Percentiles rank a stretch among this genome's conserved stretches.
Evolutionary conservation across 2,329 filamentous ascomycete genomes (phyloP).

Genomic region (Amphichorda felina): DNA sequence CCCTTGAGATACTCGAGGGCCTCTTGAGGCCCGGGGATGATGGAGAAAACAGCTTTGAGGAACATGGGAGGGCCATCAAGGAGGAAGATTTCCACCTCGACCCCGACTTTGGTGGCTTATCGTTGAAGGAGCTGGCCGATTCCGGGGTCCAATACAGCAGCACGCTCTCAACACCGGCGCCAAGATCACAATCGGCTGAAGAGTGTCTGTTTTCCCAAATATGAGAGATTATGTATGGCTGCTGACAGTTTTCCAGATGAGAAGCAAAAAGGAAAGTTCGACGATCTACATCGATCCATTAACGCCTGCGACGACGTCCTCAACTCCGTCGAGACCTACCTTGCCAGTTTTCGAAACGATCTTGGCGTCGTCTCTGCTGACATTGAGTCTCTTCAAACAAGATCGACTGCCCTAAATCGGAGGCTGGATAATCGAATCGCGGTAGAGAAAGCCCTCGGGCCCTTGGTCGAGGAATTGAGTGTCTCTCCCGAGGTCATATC

Average conservation of each 20-base stretch:
- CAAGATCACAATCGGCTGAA: slow-evolving; percentile 44
- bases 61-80: slow-evolving; percentile 16
- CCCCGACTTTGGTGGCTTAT: slow-evolving; percentile 69
- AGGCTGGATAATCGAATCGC: slow-evolving; percentile 80
- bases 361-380: slow-evolving; percentile 86
- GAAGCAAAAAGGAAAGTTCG: slow-evolving; percentile 70
- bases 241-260: slow-evolving; percentile 43
- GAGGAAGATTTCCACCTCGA: slow-evolving; percentile 48
- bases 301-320: slow-evolving; percentile 84
- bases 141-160: slow-evolving; percentile 13
- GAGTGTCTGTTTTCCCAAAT: slow-evolving; percentile 46
- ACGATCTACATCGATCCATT: slow-evolving; percentile 85
- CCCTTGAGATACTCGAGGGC: slow-evolving; percentile 54
- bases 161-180: slow-evolving; percentile 9
- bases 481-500: slow-evolving; percentile 74
- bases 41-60: slow-evolving; percentile 4
- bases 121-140: slow-evolving; percentile 58
- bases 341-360: slow-evolving; percentile 88
- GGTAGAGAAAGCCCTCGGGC: slow-evolving; percentile 78
- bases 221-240: background rate
- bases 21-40: slow-evolving; percentile 20
- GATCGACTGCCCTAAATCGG: slow-evolving; percentile 72
- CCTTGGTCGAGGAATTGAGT: slow-evolving; percentile 84
- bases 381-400: slow-evolving; percentile 83
- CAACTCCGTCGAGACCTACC: slow-evolving; percentile 82